Evolutionary conservation across 176 grass and related monocot species (phyloP).

Genomic region (Ananas comosus): DNA sequence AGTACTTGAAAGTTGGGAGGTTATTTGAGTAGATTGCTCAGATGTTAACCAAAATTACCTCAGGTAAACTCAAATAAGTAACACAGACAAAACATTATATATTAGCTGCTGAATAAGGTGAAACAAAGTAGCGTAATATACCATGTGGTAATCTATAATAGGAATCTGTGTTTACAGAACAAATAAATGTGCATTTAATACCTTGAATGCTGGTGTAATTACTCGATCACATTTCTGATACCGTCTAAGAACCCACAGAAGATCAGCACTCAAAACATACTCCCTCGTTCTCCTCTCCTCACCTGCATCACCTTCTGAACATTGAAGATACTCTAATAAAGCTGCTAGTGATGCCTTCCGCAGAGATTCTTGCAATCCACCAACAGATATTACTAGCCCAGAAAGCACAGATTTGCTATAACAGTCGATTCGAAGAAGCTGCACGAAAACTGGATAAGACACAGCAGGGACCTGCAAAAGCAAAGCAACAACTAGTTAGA

Average conservation of each 20-base stretch:
- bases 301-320: constrained; percentile 34
- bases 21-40: too few relatives aligned
- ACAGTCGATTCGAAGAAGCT: constrained; percentile 61
- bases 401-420: constrained; percentile 80
- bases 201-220: constrained; percentile 77
- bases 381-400: constrained; percentile 87
- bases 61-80: too few relatives aligned
- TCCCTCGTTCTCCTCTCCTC: constrained; percentile 47
- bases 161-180: neutral
- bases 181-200: constrained; percentile 12
- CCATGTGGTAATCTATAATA: neutral
- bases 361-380: constrained; percentile 89
- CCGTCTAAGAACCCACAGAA: constrained; percentile 67
- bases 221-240: constrained; percentile 79
- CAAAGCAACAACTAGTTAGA: neutral
- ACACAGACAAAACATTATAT: too few relatives aligned
- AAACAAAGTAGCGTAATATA: neutral
- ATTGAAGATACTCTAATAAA: constrained; percentile 72
- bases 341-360: constrained; percentile 52
- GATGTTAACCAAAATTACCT: too few relatives aligned
- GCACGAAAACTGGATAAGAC: constrained; percentile 81
- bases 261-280: constrained; percentile 47
- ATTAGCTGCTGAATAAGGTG: too few relatives aligned
- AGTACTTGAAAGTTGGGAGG: too few relatives aligned
- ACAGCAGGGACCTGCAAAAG: constrained; percentile 48